A percentile compares a stretch with the other conserved stretches of the same genome.
These are phyloP conservation scores for Pichia inconspicua DNA, from an alignment of 1,139 yeast genomes.

Conservation along the genomic window DNA sequence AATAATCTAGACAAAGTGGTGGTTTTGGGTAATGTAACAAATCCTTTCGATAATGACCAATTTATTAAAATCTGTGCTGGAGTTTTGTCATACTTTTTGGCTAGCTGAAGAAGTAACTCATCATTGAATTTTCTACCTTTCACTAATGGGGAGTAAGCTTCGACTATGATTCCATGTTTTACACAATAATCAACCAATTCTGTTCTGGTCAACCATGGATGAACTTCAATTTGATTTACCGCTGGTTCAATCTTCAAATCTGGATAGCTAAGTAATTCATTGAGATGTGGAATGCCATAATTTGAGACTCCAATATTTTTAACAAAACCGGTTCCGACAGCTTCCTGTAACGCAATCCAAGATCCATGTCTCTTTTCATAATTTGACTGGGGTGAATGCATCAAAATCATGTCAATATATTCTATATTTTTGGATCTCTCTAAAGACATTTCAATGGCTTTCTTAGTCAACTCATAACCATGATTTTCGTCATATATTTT, in stretches of 20 bases:
- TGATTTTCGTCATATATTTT: slow-evolving; percentile 34
- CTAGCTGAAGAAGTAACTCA: slow-evolving; percentile 36
- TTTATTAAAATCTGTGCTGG: slow-evolving; percentile 38
- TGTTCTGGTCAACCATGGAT: slow-evolving; percentile 40
- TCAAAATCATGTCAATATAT: slow-evolving; percentile 36
- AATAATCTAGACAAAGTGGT: not conserved
- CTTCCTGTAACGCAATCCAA: slow-evolving; percentile 35
- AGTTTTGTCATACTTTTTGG: slow-evolving; percentile 32
- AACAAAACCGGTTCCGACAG: slow-evolving; percentile 28
- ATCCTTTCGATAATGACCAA: slow-evolving; percentile 47
- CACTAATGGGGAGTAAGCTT: slow-evolving; percentile 52
- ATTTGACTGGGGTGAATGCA: slow-evolving; percentile 35
- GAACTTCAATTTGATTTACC: slow-evolving; percentile 45
- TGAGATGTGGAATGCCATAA: slow-evolving; percentile 33
- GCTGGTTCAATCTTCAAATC: slow-evolving; percentile 37
- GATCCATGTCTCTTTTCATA: slow-evolving; percentile 32
- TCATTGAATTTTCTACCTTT: slow-evolving; percentile 41
- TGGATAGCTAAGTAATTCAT: slow-evolving; percentile 29
- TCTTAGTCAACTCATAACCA: slow-evolving; percentile 34
- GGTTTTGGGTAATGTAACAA: slow-evolving; percentile 60
- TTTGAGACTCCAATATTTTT: slow-evolving; percentile 38
- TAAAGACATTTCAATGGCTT: slow-evolving; percentile 30
- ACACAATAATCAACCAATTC: slow-evolving; percentile 32
- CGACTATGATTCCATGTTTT: slow-evolving; percentile 34
- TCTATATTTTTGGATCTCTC: slow-evolving; percentile 34